Evolutionary conservation across 1,284 basidiomycete genomes (phyloP).

Genomic region (Athelia sp.): DNA sequence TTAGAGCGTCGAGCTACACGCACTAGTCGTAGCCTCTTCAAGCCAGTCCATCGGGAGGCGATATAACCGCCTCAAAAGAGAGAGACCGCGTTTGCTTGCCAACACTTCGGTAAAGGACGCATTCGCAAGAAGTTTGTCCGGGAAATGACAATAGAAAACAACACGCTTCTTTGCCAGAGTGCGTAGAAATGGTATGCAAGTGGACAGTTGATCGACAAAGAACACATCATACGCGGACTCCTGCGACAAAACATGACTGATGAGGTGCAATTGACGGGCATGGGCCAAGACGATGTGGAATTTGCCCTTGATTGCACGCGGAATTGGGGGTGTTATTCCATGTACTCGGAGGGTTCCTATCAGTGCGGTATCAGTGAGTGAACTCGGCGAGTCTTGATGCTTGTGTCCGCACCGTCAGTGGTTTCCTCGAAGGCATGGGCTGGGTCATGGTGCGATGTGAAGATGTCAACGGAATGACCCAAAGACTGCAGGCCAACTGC

Average conservation of each 20-base stretch:
- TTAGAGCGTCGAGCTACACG: conserved; percentile 19
- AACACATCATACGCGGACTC: conserved; percentile 72
- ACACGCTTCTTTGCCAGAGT: conserved; percentile 67
- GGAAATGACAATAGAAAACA: conserved; percentile 98
- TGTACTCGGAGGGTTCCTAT: conserved; percentile 84
- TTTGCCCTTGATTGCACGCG: conserved; percentile 70
- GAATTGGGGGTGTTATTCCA: conserved; percentile 72
- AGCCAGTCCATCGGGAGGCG: conserved; percentile 86
- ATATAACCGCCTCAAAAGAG: conserved; percentile 71
- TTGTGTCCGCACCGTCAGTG: conserved; percentile 55
- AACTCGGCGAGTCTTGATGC: neutral
- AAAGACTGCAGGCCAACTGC: conserved; percentile 81
- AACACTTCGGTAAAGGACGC: conserved; percentile 66
- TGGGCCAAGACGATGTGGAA: conserved; percentile 91
- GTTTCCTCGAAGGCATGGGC: conserved; percentile 89
- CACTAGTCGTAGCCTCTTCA: conserved; percentile 89
- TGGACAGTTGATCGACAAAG: conserved; percentile 93
- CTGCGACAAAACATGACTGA: conserved; percentile 49
- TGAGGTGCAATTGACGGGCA: conserved; percentile 81
- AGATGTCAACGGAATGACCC: conserved; percentile 89
- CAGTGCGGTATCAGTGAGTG: neutral
- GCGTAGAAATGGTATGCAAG: conserved; percentile 83
- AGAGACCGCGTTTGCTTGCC: conserved; percentile 30
- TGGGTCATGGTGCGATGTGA: conserved; percentile 91
- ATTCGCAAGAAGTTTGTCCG: conserved; percentile 86